phyloP scores from a whole-genome alignment of 306 rosid genomes.

The Vachellia collinsii region DNA sequence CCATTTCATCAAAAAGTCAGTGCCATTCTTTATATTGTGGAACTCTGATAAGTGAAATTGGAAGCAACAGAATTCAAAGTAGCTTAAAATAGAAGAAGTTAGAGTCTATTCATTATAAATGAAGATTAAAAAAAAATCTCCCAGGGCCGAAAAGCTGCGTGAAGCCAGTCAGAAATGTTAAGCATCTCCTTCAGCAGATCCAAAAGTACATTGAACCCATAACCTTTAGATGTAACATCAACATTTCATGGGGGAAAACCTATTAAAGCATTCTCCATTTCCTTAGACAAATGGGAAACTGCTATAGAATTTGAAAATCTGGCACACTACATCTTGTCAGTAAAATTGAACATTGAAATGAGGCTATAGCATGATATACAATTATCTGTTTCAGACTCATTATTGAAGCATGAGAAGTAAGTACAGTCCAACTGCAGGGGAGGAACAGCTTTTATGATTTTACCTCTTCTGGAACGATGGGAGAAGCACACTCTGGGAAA shows the following conservation, averaged over 20 bases:
- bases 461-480: constrained; percentile 95
- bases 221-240: not conserved
- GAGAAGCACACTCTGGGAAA: constrained; percentile 96
- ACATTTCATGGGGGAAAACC: not conserved
- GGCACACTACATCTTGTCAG: constrained; percentile 15
- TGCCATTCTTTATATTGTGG: constrained; percentile 25
- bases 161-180: constrained; percentile 16
- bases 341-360: constrained; percentile 28
- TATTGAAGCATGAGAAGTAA: constrained; percentile 28
- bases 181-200: constrained; percentile 15
- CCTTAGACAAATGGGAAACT: constrained; percentile 19
- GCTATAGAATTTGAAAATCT: constrained; percentile 22
- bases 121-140: not conserved
- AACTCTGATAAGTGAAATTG: constrained; percentile 11
- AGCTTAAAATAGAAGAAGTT: constrained; percentile 28
- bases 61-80: not conserved
- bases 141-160: constrained; percentile 15
- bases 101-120: constrained; percentile 24
- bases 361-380: constrained; percentile 3
- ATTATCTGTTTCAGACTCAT: constrained; percentile 13
- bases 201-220: constrained; percentile 25
- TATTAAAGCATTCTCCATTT: constrained; percentile 22
- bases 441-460: constrained; percentile 35
- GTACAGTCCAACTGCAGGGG: not conserved
- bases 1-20: constrained; percentile 25